Evolutionary conservation across 768 basidiomycete species (phyloP).

Genomic region (Russula abietina): DNA sequence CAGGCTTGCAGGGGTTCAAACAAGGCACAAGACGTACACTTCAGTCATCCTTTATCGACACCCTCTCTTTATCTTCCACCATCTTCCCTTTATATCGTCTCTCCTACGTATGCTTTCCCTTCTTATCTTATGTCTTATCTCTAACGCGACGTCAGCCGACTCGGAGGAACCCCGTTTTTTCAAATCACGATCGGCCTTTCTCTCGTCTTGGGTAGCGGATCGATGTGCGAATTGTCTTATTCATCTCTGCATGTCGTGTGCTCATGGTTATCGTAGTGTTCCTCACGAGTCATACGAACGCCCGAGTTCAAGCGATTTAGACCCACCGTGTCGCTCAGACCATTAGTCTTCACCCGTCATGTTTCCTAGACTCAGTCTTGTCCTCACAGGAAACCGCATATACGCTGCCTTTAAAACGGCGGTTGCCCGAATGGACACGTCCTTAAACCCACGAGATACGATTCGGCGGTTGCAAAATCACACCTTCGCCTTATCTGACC

Average conservation of each 20-base stretch:
- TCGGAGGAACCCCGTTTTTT: neutral
- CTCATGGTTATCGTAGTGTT: neutral
- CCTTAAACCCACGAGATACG: slow-evolving; percentile 63
- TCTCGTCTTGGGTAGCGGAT: neutral
- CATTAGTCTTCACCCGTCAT: neutral
- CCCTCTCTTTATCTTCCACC: neutral
- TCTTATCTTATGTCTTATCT: neutral
- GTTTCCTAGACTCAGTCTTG: slow-evolving; percentile 8
- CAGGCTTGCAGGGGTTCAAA: too few relatives aligned
- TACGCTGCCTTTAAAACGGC: slow-evolving; percentile 51
- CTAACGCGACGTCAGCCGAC: neutral
- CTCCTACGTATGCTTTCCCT: neutral
- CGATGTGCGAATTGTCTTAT: neutral
- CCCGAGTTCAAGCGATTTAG: neutral
- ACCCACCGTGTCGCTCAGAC: neutral
- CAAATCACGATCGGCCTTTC: neutral
- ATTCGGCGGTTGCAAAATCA: slow-evolving; percentile 53
- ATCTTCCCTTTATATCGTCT: neutral
- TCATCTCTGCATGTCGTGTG: neutral
- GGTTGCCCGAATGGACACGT: slow-evolving; percentile 67
- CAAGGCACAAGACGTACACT: too few relatives aligned
- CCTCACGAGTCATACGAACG: neutral
- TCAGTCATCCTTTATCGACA: neutral
- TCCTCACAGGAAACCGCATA: slow-evolving; percentile 22
- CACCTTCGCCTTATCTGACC: slow-evolving; percentile 50